These are phyloP conservation scores for Xylaria acuta DNA, from an alignment of 495 filamentous ascomycete species.

Conservation along the genomic window DNA sequence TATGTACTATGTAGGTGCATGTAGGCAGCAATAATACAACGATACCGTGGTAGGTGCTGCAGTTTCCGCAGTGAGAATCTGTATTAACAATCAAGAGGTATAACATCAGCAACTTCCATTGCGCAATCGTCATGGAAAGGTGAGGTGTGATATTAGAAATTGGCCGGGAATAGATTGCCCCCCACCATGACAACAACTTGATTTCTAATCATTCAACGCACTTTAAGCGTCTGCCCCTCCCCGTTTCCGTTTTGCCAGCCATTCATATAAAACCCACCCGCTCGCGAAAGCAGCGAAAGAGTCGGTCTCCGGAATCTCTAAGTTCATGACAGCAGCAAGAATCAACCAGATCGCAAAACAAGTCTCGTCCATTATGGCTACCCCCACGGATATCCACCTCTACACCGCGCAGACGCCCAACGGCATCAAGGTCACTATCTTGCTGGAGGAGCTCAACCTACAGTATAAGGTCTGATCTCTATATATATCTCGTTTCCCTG, in stretches of 20 bases:
- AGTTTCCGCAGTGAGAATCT: background rate
- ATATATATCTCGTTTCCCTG: slow-evolving; percentile 37
- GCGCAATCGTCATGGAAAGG: background rate
- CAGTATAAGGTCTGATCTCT: slow-evolving; percentile 60
- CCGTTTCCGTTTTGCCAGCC: no score
- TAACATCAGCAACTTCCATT: background rate
- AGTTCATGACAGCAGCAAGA: slow-evolving; percentile 30
- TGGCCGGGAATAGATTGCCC: background rate
- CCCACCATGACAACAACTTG: slow-evolving; percentile 25
- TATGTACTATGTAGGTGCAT: no score
- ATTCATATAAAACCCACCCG: slow-evolving; percentile 23
- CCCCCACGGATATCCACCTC: slow-evolving; percentile 48
- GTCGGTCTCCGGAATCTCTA: background rate
- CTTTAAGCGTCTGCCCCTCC: background rate
- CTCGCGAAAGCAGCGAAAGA: background rate
- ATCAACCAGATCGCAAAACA: slow-evolving; percentile 31
- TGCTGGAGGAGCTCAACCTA: slow-evolving; percentile 83
- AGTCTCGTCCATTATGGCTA: slow-evolving; percentile 33
- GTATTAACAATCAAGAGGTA: slow-evolving; percentile 8
- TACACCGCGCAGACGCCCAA: slow-evolving; percentile 71
- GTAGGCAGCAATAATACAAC: background rate
- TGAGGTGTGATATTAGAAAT: background rate
- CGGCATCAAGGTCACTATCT: slow-evolving; percentile 83
- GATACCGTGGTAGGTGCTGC: background rate
- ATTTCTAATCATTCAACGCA: slow-evolving; percentile 31